Evolutionary conservation across 2,329 filamentous ascomycete genomes (phyloP).

Genomic region (Ascochyta koolunga): DNA sequence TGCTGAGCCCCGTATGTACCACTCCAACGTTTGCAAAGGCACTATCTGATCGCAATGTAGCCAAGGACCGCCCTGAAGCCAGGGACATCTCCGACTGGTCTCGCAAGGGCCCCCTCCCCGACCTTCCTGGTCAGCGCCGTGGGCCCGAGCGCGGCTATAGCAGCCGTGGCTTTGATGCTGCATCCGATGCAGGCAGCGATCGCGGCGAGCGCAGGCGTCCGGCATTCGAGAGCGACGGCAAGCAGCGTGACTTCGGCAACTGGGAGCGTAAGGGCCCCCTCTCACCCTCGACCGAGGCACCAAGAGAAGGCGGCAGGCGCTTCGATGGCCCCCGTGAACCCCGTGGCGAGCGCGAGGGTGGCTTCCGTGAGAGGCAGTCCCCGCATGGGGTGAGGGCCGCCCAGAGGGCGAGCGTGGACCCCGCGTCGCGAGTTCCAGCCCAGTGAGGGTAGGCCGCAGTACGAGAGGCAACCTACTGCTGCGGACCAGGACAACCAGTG

Average conservation of each 20-base stretch:
- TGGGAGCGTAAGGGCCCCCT: constrained; percentile 96
- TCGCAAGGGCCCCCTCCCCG: constrained; percentile 86
- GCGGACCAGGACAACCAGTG: constrained; percentile 93
- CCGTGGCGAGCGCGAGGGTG: constrained; percentile 11
- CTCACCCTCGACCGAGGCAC: constrained; percentile 65
- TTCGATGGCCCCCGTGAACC: constrained; percentile 55
- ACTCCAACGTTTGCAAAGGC: neutral
- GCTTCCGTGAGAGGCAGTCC: constrained; percentile 56
- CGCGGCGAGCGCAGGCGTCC: constrained; percentile 73
- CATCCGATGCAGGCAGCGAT: constrained; percentile 62
- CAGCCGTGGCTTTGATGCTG: constrained; percentile 58
- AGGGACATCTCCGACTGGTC: constrained; percentile 91
- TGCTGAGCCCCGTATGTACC: constrained; percentile 89
- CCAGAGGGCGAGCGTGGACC: constrained; percentile 77
- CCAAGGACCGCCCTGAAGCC: constrained; percentile 82
- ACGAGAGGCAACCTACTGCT: constrained; percentile 78
- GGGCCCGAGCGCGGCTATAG: constrained; percentile 55
- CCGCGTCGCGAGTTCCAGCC: constrained; percentile 73
- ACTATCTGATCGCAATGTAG: constrained; percentile 55
- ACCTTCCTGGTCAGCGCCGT: constrained; percentile 66
- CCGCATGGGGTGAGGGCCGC: constrained; percentile 74
- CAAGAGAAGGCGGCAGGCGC: constrained; percentile 64
- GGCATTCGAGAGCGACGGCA: constrained; percentile 72
- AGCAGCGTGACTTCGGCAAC: constrained; percentile 79
- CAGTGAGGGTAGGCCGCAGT: constrained; percentile 62